These are phyloP conservation scores for Moricandia arvensis DNA, from an alignment of 345 rosid genomes.

Conservation along the genomic window DNA sequence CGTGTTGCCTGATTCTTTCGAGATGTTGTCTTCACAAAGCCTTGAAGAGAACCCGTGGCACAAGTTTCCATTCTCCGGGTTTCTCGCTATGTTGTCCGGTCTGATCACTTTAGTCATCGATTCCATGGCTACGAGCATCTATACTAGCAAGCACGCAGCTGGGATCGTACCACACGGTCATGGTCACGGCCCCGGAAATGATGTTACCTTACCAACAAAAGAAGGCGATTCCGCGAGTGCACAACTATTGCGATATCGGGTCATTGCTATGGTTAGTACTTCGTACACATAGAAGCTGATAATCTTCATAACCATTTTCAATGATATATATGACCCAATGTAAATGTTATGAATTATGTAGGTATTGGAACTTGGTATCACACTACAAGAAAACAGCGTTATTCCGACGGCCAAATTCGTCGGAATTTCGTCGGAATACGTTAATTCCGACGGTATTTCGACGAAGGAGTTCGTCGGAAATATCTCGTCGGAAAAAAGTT, in stretches of 20 bases:
- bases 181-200: slow-evolving; percentile 27
- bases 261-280: slow-evolving; percentile 54
- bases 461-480: too few relatives aligned
- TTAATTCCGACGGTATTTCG: too few relatives aligned
- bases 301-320: too few relatives aligned
- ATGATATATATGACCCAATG: background rate
- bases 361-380: slow-evolving; percentile 75
- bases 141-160: slow-evolving; percentile 35
- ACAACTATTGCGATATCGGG: slow-evolving; percentile 51
- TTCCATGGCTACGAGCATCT: slow-evolving; percentile 57
- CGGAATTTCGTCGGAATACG: too few relatives aligned
- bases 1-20: slow-evolving; percentile 83
- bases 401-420: too few relatives aligned
- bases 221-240: slow-evolving; percentile 20
- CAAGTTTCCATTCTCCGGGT: slow-evolving; percentile 77
- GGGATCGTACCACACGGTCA: slow-evolving; percentile 40
- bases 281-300: slow-evolving; percentile 8
- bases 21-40: slow-evolving; percentile 59
- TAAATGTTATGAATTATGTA: background rate
- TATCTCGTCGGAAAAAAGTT: too few relatives aligned
- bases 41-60: slow-evolving; percentile 76
- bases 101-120: slow-evolving; percentile 61
- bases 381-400: too few relatives aligned
- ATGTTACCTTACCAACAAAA: slow-evolving; percentile 16
- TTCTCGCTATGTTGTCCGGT: slow-evolving; percentile 79